Evolutionary conservation across 108 stramenopile species (phyloP), one percentile per base, ranked within the genome.

Genomic region (Cyclostephanos tholiformis): DNA sequence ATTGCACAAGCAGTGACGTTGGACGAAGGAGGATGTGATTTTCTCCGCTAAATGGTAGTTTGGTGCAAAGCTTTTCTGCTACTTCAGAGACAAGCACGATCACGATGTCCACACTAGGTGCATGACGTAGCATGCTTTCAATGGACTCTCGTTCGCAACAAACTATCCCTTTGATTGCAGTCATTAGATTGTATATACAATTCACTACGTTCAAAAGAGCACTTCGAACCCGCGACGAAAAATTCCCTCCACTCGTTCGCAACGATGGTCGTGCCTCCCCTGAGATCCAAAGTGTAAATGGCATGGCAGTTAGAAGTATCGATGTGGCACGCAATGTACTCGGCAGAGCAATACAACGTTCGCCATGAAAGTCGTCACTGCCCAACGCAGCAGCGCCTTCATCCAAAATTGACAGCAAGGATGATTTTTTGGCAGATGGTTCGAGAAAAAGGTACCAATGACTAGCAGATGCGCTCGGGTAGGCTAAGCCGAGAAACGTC

Each of bases 391-490:
- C 19, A n/a, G 26, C 59, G 14, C 74, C 68, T 36, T 75, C 41
- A 16, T 79, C 78, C 46, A 83, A 25, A 36, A 74, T 74, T 36
- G 57, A 60, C 22, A 76, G 38, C 41, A 82, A 25, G 29, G 55
- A 49, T 38, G 70, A 48, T 29, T 49, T 35, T 22, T 32, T 23
- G n/a, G 63, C 66, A 63, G 81, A 65, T 55, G 50, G 50, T 35
- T 82, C 81, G 36, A 82, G 81, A 72, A 82, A 82, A 23, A 82
- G 44, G 51, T 82, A 71, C 81, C 81, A 82, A 50, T 82, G 81
- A 48, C 63, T 71, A 13, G 81, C 74, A 62, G 75, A 35, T 0
- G 74, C 20, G 36, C 65, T 55, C 41, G 81, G 81, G 39, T 76
- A 82, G 32, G 66, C 57, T 41, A 56, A 64, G 43, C 70, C 71